phyloP scores from a whole-genome alignment of 192 early-diverging fungal genomes.

The Coemansia sp. region DNA sequence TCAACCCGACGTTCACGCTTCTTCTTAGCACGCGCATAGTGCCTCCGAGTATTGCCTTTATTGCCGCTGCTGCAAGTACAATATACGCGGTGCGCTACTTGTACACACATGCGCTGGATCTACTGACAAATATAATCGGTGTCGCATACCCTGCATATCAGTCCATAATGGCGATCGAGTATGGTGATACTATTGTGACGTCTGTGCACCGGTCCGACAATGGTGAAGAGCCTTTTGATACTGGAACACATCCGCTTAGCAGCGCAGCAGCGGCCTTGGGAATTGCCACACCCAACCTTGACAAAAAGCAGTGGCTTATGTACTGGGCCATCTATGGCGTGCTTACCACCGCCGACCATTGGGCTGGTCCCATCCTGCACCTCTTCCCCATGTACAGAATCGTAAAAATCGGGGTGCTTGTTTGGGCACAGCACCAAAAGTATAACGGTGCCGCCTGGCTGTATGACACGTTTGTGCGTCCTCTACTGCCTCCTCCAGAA shows the following conservation, averaged over 20 bases:
- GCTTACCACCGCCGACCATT: slow-evolving; percentile 51
- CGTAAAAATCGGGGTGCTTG: slow-evolving; percentile 43
- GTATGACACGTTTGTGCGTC: slow-evolving; percentile 47
- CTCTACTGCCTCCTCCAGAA: slow-evolving; percentile 41
- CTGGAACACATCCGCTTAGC: neutral
- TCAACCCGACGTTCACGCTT: slow-evolving; percentile 45
- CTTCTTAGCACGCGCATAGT: slow-evolving; percentile 34
- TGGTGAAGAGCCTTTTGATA: slow-evolving; percentile 8
- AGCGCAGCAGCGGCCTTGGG: slow-evolving; percentile 18
- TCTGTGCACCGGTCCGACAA: neutral
- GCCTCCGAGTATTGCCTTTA: slow-evolving; percentile 40
- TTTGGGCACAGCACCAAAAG: slow-evolving; percentile 51
- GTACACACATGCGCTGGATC: slow-evolving; percentile 43
- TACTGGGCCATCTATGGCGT: slow-evolving; percentile 52
- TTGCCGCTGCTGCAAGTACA: slow-evolving; percentile 41
- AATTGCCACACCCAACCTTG: slow-evolving; percentile 26
- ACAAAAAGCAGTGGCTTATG: slow-evolving; percentile 55
- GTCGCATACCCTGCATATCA: slow-evolving; percentile 53
- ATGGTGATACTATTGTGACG: slow-evolving; percentile 17
- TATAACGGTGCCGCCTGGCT: slow-evolving; percentile 53
- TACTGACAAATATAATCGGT: slow-evolving; percentile 47
- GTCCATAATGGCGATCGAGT: slow-evolving; percentile 53
- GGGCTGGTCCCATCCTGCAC: slow-evolving; percentile 46
- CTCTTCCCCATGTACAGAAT: slow-evolving; percentile 51
- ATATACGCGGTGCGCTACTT: slow-evolving; percentile 39